phyloP scores from a whole-genome alignment of 1,284 basidiomycete genomes.

The Pseudozyma thailandica region DNA sequence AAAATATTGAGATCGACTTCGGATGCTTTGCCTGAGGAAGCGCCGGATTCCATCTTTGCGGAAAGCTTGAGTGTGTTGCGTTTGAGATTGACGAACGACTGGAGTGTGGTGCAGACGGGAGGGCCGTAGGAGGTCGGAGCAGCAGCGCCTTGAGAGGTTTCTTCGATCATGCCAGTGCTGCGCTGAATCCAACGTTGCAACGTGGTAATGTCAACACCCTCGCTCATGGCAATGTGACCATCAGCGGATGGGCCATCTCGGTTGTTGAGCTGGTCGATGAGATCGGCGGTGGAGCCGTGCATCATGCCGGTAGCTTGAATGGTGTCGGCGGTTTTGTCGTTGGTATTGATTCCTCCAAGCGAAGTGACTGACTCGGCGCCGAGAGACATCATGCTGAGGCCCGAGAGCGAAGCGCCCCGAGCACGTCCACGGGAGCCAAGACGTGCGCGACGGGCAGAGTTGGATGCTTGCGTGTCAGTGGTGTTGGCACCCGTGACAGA shows the following conservation, averaged over 20 bases:
- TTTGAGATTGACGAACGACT: conserved; percentile 64
- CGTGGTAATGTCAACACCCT: conserved; percentile 55
- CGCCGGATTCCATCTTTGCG: background rate
- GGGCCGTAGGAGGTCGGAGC: conserved; percentile 19
- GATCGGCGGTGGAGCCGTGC: conserved; percentile 47
- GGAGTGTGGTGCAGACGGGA: conserved; percentile 60
- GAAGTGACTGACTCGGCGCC: conserved; percentile 49
- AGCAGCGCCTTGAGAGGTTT: background rate
- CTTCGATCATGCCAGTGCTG: conserved; percentile 26
- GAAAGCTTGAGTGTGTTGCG: conserved; percentile 59
- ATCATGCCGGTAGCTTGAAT: conserved; percentile 35
- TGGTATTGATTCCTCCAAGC: conserved; percentile 37
- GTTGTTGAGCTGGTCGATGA: conserved; percentile 41
- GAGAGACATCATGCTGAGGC: conserved; percentile 53
- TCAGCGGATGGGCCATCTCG: conserved; percentile 13
- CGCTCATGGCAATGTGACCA: conserved; percentile 53
- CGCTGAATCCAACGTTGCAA: conserved; percentile 57
- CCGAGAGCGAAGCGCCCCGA: conserved; percentile 57
- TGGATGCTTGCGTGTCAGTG: conserved; percentile 14
- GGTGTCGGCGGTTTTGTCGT: conserved; percentile 21
- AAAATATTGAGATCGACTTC: conserved; percentile 30
- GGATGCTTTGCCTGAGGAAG: background rate
- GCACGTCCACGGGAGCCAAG: conserved; percentile 58
- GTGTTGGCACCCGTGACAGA: conserved; percentile 3
- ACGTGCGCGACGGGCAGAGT: conserved; percentile 33